Conservation (phyloP, 2,329 filamentous ascomycete species). For the Colletotrichum lentis region DNA sequence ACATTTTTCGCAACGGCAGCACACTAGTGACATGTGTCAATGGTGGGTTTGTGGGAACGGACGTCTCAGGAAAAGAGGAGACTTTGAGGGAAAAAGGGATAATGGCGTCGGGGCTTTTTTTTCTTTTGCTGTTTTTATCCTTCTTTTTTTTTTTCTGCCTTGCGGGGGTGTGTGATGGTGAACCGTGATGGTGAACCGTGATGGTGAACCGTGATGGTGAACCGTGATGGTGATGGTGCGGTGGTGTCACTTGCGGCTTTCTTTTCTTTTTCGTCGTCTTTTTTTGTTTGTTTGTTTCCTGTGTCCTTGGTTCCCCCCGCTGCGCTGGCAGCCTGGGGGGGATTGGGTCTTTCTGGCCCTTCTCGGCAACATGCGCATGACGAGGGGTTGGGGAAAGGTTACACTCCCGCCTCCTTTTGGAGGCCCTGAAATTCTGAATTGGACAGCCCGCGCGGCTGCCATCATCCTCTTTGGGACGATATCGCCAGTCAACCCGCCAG, state of each 20-base stretch:
- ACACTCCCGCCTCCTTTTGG: neutral
- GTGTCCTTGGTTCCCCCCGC: neutral
- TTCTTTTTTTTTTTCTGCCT: neutral
- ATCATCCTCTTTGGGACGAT: constrained; percentile 2
- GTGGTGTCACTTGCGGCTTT: neutral
- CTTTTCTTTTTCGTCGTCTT: constrained; percentile 9
- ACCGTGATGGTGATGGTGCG: constrained; percentile 4
- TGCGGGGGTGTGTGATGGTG: neutral
- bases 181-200: no score
- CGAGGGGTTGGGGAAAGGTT: neutral
- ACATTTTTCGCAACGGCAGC: constrained; percentile 7
- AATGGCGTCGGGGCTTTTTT: neutral
- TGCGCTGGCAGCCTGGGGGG: neutral
- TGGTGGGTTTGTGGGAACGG: constrained; percentile 15
- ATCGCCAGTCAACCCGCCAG: neutral
- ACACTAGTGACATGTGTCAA: constrained; percentile 21
- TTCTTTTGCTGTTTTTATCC: no score
- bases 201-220: no score
- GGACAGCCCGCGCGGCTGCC: constrained; percentile 1
- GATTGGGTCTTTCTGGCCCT: no score
- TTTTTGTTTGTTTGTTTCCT: neutral
- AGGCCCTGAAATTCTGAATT: constrained; percentile 1
- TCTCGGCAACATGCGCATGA: neutral
- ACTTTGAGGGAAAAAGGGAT: constrained; percentile 12
- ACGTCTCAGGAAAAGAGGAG: constrained; percentile 17